Base-by-base conservation (phyloP, 2,329 filamentous ascomycete genomes). In the Colletotrichum sp. region DNA sequence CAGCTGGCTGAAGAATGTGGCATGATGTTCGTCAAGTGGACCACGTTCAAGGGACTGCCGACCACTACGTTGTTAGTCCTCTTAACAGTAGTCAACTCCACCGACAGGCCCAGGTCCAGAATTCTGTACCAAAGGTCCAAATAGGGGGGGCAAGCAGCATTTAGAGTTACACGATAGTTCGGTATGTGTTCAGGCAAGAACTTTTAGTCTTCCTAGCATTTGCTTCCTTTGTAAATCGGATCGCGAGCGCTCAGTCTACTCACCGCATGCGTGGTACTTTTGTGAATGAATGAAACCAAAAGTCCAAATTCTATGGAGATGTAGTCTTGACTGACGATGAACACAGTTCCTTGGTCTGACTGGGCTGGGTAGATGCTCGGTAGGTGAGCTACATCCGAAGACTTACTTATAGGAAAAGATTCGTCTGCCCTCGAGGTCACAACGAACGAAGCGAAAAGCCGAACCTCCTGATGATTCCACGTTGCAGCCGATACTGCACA, bases 241-340 rank as follows among this genome's bases (percentile, higher is more conserved):
- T 7, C n/a, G 43, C 43, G 3, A 48, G 43, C n/a, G n/a, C 18
- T 48, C 43, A 6, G 21, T 7, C 10, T 2, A 21, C 10, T 48
- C n/a, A 21, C 10, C 43, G 10, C 1, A 2, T 7, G n/a, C 43
- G 13, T 48, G 43, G 43, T 48, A 48, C 43, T 48, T 48, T 48
- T 48, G 43, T 21, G 0, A 13, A 4, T 10, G 10, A 21, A 7
- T 7, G 6, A 13, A 3, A 48, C 0, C n/a, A 48, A 48, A 48
- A 48, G n/a, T 48, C 43, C 43, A 48, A 21, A 13, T 21, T 48
- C 18, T 48, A 21, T 48, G 43, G 43, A 48, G n/a, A 21, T 21
- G 43, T 0, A 4, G 43, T 21, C 0, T 21, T 3, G 5, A 13
- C 0, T 48, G 43, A n/a, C 1, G 43, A 3, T n/a, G n/a, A n/a